Base-by-base conservation (phyloP, 177 flowering plant species). In the Vitis hybrid region DNA sequence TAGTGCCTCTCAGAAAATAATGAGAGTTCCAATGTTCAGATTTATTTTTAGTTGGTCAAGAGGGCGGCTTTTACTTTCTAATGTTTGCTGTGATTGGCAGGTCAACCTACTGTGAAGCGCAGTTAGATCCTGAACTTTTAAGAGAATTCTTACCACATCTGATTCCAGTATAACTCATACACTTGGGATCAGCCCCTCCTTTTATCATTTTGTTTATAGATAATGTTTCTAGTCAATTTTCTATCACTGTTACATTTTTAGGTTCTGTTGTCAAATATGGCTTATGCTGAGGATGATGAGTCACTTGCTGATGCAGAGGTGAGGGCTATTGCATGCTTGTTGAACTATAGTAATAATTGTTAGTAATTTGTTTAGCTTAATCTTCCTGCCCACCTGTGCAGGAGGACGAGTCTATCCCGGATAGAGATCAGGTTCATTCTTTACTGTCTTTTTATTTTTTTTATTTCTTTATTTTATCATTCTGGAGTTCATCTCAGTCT, bases 201-300 rank as follows among this genome's bases (percentile, higher is more conserved):
- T 26, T 26, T 48, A 2, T 65, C 11, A 26, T 60, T 1, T 56
- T 60, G 9, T 65, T 22, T 57, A 29, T 59, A 26, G 29, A 18
- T 67, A 39, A 39, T 52, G 29, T 26, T 26, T 26, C 29, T 26
- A 26, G 29, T 10, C 33, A 10, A 33, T 13, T 50, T 65, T 26
- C 26, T 39, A 1, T 60, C 13, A 10, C 1, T 39, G 18, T 56
- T 50, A 6, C 11, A 62, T 76, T 62, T 50, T 82, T 39, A 96
- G 99, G 77, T 90, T 73, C 71, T 96, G 73, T 81, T 96, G 71
- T 90, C 97, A 66, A 96, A 96, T 79, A 96, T 96, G 99, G 94
- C 75, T 59, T 96, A 94, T 84, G 94, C 95, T 68, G 99, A 94
- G 67, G 99, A 96, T 81, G 98, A 96, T 73, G 99, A 96, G 76